Percentiles rank a stretch among this genome's conserved stretches.
Conservation (phyloP, 2,329 filamentous ascomycete species). For the Parafenestella ontariensis region DNA sequence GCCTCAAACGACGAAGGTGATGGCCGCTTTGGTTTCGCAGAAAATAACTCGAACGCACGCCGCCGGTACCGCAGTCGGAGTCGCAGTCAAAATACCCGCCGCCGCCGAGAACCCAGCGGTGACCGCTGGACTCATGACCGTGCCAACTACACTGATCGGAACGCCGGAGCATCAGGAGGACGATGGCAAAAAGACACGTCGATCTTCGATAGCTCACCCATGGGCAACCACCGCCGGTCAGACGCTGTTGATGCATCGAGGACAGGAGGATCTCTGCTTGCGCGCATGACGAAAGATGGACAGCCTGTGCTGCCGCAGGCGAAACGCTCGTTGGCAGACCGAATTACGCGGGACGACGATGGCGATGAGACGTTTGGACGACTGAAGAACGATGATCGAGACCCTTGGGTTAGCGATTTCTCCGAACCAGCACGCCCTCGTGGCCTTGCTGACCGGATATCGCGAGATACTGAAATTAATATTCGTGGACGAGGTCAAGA, state of each 20-base stretch:
- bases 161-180: constrained; percentile 17
- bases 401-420: constrained; percentile 32
- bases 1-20: constrained; percentile 54
- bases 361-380: constrained; percentile 35
- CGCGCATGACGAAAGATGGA: constrained; percentile 46
- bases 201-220: constrained; percentile 46
- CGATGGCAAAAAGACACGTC: constrained; percentile 38
- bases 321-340: constrained; percentile 36
- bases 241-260: constrained; percentile 51
- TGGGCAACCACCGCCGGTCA: constrained; percentile 54
- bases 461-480: constrained; percentile 34
- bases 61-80: constrained; percentile 53
- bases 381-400: constrained; percentile 41
- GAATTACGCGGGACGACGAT: constrained; percentile 41
- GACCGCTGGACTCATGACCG: constrained; percentile 43
- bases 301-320: constrained; percentile 29
- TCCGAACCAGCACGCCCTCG: constrained; percentile 29
- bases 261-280: constrained; percentile 34
- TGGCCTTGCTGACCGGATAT: constrained; percentile 33
- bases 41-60: constrained; percentile 55
- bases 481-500: constrained; percentile 32
- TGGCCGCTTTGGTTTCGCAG: constrained; percentile 57
- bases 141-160: constrained; percentile 29
- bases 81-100: constrained; percentile 34
- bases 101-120: constrained; percentile 30